Base-by-base conservation (phyloP, 176 grass and related monocot species). In the Bromus sterilis region DNA sequence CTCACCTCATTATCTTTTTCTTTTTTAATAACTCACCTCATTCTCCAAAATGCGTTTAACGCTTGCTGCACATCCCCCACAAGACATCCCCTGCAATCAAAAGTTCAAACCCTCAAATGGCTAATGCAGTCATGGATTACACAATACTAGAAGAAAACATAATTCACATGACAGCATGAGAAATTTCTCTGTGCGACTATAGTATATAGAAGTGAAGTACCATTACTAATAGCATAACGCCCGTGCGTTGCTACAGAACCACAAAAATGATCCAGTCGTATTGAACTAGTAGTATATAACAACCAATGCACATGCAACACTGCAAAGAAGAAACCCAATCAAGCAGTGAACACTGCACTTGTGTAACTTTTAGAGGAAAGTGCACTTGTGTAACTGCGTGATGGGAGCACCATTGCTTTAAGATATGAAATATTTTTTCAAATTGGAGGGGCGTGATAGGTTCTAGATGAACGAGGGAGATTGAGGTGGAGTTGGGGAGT, bases 11-110 rank as follows among this genome's bases (percentile, higher is more conserved):
- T 93, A 78, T 95, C 96, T 49, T 5, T 48, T 49, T 39, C 21
- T 9, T 51, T 5, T 20, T 53, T 53, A 53, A 53, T 53, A 83
- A 76, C 30, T 77, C 80, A 95, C 96, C 91, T 93, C 93, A 86
- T 63, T 93, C 81, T 95, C 96, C 86, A 98, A 51, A 82, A 98
- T 98, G 61, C 85, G 90, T 65, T 95, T 98, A 56, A 98, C 93
- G 36, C 93, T 95, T 41, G 93, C 89, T 69, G 96, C 93, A 48
- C 96, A 98, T 84, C 93, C 96, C 11, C 96, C 96, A 80, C 93
- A 95, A 7, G 89, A 95, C 96, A 99, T 99, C 32, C 96, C 96
- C 96, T 98, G 79, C 78, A 88, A 63, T 15, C 44, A 85, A 64
- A 73, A 12, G 41, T 72, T 62, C 61, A 83, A 76, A 63, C 68